Percentiles rank a stretch among this genome's conserved stretches.
phyloP scores from a whole-genome alignment of 106 monocot genomes.

The Cymbidium sinense region DNA sequence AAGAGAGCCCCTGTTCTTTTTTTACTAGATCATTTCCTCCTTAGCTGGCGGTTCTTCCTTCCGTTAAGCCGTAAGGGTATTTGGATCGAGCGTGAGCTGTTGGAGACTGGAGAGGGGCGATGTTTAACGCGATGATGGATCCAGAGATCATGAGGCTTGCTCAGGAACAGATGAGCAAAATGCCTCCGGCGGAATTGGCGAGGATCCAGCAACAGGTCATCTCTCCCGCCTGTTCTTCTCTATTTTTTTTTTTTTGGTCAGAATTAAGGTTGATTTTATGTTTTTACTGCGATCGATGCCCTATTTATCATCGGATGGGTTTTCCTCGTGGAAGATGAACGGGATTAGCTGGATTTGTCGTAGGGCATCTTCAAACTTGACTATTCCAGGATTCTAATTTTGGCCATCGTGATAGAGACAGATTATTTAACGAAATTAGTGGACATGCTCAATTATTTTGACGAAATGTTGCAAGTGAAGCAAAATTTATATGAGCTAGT shows the following conservation, averaged over 20 bases:
- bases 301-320: background rate
- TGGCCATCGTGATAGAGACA: background rate
- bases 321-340: background rate
- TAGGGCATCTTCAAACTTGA: background rate
- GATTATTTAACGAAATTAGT: too few species aligned
- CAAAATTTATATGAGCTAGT: too few species aligned
- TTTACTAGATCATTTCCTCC: background rate
- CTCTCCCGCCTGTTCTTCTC: background rate
- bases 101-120: slow-evolving; percentile 10
- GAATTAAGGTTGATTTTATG: background rate
- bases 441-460: too few species aligned
- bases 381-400: background rate
- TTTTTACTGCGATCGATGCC: background rate
- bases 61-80: background rate
- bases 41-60: background rate
- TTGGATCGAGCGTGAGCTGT: background rate
- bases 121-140: slow-evolving; percentile 84
- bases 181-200: slow-evolving; percentile 78
- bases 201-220: slow-evolving; percentile 88
- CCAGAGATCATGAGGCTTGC: slow-evolving; percentile 90
- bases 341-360: background rate
- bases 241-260: background rate
- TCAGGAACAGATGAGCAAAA: slow-evolving; percentile 93
- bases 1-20: background rate
- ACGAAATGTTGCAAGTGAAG: too few species aligned